These are phyloP conservation scores for Triangularia setosa DNA, from an alignment of 2,329 filamentous ascomycete genomes.

Conservation along the genomic window DNA sequence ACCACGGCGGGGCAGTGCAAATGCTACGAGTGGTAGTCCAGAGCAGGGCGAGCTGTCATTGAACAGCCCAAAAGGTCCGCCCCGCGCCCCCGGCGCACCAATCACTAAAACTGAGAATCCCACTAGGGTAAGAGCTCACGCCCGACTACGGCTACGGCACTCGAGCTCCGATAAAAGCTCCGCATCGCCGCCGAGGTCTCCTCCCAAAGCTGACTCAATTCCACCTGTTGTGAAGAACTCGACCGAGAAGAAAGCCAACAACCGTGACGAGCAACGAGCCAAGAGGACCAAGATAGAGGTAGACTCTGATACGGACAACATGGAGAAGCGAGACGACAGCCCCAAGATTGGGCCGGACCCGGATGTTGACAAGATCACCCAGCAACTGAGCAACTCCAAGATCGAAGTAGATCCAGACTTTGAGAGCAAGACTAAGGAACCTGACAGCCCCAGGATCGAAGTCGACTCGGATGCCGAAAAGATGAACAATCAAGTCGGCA, in stretches of 20 bases:
- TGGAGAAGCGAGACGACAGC: background rate
- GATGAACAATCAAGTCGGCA: background rate
- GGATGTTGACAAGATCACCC: background rate
- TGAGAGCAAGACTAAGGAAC: background rate
- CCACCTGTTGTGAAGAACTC: background rate
- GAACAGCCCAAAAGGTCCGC: constrained; percentile 21
- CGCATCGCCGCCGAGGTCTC: background rate
- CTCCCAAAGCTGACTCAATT: background rate
- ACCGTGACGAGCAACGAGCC: background rate
- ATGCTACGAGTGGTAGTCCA: background rate
- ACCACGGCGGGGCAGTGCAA: constrained; percentile 6
- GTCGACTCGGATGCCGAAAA: background rate
- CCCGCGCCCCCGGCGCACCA: constrained; percentile 7
- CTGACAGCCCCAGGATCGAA: background rate
- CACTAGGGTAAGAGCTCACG: constrained; percentile 11
- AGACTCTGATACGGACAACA: background rate
- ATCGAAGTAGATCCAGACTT: background rate
- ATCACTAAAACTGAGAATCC: constrained; percentile 18
- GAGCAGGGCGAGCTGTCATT: constrained; percentile 11
- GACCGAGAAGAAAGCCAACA: background rate
- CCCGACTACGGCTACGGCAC: constrained; percentile 4
- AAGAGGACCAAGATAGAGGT: background rate
- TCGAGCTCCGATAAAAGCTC: constrained; percentile 7
- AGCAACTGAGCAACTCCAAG: background rate
- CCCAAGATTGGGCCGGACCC: background rate